Conservation (phyloP, 176 grass and related monocot species). For the Triticum aestivum region DNA sequence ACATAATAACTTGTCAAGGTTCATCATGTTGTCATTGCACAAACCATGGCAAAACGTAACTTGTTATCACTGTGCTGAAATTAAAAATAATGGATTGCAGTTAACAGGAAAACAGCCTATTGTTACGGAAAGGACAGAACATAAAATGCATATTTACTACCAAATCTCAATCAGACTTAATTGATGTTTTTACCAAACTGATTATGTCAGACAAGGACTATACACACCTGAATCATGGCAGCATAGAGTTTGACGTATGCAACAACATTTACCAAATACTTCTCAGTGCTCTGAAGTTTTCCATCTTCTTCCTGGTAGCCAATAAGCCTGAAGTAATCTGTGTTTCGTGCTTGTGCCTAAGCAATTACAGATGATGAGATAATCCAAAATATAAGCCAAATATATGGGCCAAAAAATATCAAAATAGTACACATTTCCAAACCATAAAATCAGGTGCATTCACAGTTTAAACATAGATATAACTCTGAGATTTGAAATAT, state of each 20-base stretch:
- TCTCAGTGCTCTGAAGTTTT: conserved; percentile 70
- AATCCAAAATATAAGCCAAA: not conserved
- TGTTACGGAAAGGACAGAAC: not conserved
- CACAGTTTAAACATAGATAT: conserved; percentile 11
- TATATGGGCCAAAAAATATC: not conserved
- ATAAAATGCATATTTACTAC: too few relatives aligned
- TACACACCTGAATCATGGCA: conserved; percentile 84
- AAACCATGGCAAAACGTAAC: not conserved
- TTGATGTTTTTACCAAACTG: not conserved
- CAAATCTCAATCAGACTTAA: not conserved
- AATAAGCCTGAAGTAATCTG: conserved; percentile 66
- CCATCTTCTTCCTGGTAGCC: conserved; percentile 77
- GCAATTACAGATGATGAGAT: conserved; percentile 19
- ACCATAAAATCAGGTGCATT: not conserved
- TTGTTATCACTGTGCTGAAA: not conserved
- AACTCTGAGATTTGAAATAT: conserved; percentile 2
- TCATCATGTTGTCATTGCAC: not conserved
- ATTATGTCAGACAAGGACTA: not conserved
- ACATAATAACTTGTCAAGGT: not conserved
- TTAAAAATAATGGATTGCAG: not conserved
- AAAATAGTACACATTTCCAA: not conserved
- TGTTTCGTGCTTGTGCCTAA: conserved; percentile 56
- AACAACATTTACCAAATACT: conserved; percentile 54
- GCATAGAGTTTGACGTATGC: conserved; percentile 89
- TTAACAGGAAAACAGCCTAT: not conserved